A percentile compares a stretch with the other conserved stretches of the same genome.
Conservation (phyloP, 2,329 filamentous ascomycete species). For the Talaromyces sp. region DNA sequence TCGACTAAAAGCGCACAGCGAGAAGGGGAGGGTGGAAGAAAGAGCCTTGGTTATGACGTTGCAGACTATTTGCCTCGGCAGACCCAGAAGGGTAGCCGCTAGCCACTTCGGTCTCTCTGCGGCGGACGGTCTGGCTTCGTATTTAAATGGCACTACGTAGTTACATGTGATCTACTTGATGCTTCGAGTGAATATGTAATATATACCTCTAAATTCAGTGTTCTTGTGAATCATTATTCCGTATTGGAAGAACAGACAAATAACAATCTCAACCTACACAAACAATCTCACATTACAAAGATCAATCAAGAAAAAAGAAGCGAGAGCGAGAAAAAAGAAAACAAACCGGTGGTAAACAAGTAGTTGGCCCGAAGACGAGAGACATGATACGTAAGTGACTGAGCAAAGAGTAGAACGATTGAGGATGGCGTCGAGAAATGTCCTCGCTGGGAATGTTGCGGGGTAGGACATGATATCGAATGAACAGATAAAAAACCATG, state of each 20-base stretch:
- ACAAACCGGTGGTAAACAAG: constrained; percentile 3
- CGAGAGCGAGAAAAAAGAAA: neutral
- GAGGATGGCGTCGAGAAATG: constrained; percentile 1
- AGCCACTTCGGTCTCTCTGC: neutral
- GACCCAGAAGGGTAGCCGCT: neutral
- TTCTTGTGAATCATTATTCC: constrained; percentile 36
- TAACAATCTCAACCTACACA: constrained; percentile 17
- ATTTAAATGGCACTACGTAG: too few species aligned
- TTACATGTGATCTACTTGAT: constrained; percentile 5
- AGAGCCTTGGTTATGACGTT: constrained; percentile 18
- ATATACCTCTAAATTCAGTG: constrained; percentile 15
- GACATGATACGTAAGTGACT: constrained; percentile 17
- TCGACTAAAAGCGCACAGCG: neutral
- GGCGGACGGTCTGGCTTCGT: neutral
- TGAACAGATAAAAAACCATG: neutral
- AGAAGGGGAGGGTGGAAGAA: neutral
- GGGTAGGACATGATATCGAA: neutral
- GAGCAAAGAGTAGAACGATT: constrained; percentile 8
- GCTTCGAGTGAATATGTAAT: neutral
- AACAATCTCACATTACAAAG: constrained; percentile 16
- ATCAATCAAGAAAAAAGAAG: constrained; percentile 2
- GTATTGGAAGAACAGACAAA: constrained; percentile 23
- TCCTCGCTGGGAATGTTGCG: neutral
- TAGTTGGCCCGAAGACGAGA: constrained; percentile 15
- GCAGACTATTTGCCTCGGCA: constrained; percentile 18